Evolutionary conservation across 805 yeast species (phyloP), one percentile per base, ranked within the genome.

Genomic region (Monosporozyma aerobia): DNA sequence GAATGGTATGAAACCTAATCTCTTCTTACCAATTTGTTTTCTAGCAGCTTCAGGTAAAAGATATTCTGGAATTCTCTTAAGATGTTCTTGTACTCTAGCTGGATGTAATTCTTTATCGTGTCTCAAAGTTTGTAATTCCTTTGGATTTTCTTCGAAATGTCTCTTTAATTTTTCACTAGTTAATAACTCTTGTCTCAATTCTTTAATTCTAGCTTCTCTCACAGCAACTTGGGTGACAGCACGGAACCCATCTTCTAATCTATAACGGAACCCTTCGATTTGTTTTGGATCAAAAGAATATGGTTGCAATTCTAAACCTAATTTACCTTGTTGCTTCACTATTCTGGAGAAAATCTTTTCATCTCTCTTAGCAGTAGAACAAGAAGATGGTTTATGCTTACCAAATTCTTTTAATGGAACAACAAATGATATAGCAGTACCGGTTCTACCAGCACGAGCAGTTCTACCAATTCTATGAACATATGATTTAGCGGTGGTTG

Each of bases 131-230:
- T 82, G 81, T 62, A 94, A 77, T 70, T 94, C 99, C 64, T 88
- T 95, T 7, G 99, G 99, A 65, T 94, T 94, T 65, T 94, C 98
- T 69, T 92, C 97, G 67, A 94, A 94, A 71, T 89, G 96, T 64
- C 97, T 79, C 70, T 90, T 89, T 66, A 94, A 78, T 65, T 88
- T 90, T 53, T 89, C 97, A 60, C 95, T 87, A 45, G 92, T 81
- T 56, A 94, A 73, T 67, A 94, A 75, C 69, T 94, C 98, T 59
- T 83, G 79, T 68, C 87, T 87, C 68, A 92, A 77, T 65, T 94
- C 99, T 67, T 82, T 86, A 53, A 90, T 78, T 63, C 98, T 80
- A 0, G 98, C 98, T 63, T 94, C 97, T 69, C 97, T 82, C 27
- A 94, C 81, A 0, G 96, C 87, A 9, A 85, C 83, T 53, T 81